phyloP scores from a whole-genome alignment of 2,329 filamentous ascomycete species.

The Bipolaris victoriae region DNA sequence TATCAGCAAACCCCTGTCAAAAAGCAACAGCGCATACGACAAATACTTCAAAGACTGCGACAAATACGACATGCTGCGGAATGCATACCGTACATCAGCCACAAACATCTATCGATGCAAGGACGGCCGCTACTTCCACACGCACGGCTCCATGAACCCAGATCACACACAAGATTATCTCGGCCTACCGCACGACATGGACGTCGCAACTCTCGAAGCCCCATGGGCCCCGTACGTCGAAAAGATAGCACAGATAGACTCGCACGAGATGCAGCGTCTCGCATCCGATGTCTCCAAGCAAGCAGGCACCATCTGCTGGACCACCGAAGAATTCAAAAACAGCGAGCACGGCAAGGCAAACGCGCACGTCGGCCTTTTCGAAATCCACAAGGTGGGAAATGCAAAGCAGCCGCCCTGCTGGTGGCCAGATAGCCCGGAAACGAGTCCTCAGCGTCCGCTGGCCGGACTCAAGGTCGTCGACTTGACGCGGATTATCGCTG shows the following conservation, averaged over 20 bases:
- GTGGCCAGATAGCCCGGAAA: conserved; percentile 50
- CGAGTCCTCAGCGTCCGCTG: conserved; percentile 47
- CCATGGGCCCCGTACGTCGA: conserved; percentile 13
- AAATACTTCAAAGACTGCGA: conserved; percentile 3
- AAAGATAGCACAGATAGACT: conserved; percentile 44
- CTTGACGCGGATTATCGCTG: conserved; percentile 57
- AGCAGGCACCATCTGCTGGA: conserved; percentile 51
- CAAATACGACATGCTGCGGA: conserved; percentile 35
- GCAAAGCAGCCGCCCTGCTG: conserved; percentile 45
- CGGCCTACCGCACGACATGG: conserved; percentile 37
- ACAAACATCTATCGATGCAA: conserved; percentile 58
- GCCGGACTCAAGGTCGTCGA: conserved; percentile 60
- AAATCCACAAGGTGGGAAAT: conserved; percentile 38
- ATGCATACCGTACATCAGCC: conserved; percentile 38
- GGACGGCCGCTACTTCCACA: conserved; percentile 56
- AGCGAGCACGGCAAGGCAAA: conserved; percentile 54
- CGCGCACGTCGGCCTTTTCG: conserved; percentile 51
- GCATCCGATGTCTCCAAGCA: conserved; percentile 50
- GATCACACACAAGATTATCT: conserved; percentile 51
- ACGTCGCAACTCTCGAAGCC: background rate
- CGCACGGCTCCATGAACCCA: conserved; percentile 58
- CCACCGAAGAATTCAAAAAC: conserved; percentile 47
- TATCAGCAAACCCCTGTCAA: conserved; percentile 5
- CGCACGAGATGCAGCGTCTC: conserved; percentile 43
- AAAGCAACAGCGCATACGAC: no score